Conservation (phyloP, 176 grass and related monocot species). For the Metroxylon sagu region DNA sequence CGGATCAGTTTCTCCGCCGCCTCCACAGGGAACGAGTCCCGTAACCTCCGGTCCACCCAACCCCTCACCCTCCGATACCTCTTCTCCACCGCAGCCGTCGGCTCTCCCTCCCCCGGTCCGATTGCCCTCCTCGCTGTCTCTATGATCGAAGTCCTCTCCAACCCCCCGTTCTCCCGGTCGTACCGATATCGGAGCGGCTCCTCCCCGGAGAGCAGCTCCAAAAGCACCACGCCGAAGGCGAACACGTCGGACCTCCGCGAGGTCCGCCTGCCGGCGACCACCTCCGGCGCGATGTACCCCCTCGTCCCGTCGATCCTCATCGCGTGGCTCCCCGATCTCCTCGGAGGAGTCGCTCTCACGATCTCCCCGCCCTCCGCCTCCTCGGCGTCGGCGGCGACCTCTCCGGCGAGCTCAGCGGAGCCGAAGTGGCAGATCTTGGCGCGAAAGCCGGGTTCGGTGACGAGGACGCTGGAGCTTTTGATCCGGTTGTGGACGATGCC, state of each 20-base stretch:
- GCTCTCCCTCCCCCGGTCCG: background rate
- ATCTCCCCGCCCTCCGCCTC: too few species aligned
- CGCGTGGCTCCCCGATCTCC: constrained; percentile 19
- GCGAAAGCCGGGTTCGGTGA: background rate
- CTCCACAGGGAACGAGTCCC: constrained; percentile 3
- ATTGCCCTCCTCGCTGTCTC: background rate
- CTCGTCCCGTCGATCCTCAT: constrained; percentile 65
- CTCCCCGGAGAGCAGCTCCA: constrained; percentile 2
- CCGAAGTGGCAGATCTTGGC: constrained; percentile 11
- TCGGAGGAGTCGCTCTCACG: too few species aligned
- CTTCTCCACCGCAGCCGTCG: too few species aligned
- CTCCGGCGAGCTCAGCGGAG: constrained; percentile 1
- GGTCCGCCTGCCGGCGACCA: too few species aligned
- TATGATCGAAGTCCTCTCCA: background rate
- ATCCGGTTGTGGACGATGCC: background rate
- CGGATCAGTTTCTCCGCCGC: background rate
- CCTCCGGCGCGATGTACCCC: constrained; percentile 74
- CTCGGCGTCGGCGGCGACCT: background rate
- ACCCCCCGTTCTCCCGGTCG: background rate
- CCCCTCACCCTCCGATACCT: background rate
- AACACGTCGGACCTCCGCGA: background rate
- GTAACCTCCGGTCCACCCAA: constrained; percentile 3
- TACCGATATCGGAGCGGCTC: constrained; percentile 1
- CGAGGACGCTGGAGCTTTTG: background rate
- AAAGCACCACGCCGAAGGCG: background rate